phyloP scores from a whole-genome alignment of 805 yeast species.

The Starmerella sp. region DNA sequence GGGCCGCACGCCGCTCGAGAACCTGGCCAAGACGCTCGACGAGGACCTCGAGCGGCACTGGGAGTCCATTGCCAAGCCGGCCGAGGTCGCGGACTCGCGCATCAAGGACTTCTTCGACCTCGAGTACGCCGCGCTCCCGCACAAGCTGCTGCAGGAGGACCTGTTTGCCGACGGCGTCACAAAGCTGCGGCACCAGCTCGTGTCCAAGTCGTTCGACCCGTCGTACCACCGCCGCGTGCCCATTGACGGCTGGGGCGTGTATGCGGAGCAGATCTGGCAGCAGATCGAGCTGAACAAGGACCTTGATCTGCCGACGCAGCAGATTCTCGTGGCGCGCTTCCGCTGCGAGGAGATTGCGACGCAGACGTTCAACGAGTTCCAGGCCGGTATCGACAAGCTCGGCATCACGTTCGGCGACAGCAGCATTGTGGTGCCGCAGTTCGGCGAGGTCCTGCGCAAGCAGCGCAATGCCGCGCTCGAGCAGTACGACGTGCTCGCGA shows the following conservation, averaged over 20 bases:
- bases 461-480: constrained; percentile 40
- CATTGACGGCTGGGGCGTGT: constrained; percentile 90
- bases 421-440: constrained; percentile 13
- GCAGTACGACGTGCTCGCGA: constrained; percentile 58
- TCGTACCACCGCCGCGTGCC: constrained; percentile 80
- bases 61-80: constrained; percentile 66
- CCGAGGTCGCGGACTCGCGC: constrained; percentile 41
- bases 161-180: constrained; percentile 52
- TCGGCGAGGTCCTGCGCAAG: constrained; percentile 32
- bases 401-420: constrained; percentile 22
- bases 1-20: constrained; percentile 71
- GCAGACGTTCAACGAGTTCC: constrained; percentile 39
- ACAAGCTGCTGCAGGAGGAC: constrained; percentile 71
- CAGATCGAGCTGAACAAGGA: constrained; percentile 90
- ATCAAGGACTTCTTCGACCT: constrained; percentile 76
- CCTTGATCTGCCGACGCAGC: constrained; percentile 93
- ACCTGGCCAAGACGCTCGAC: constrained; percentile 55
- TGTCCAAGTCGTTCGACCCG: constrained; percentile 38
- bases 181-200: constrained; percentile 52
- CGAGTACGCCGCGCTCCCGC: constrained; percentile 69
- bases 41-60: constrained; percentile 69
- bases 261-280: constrained; percentile 85
- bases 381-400: constrained; percentile 29
- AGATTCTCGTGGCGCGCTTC: constrained; percentile 83
- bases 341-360: constrained; percentile 82